Evolutionary conservation across 108 stramenopile genomes (phyloP), one percentile per base, ranked within the genome.

Genomic region (Stephanodiscus triporus): DNA sequence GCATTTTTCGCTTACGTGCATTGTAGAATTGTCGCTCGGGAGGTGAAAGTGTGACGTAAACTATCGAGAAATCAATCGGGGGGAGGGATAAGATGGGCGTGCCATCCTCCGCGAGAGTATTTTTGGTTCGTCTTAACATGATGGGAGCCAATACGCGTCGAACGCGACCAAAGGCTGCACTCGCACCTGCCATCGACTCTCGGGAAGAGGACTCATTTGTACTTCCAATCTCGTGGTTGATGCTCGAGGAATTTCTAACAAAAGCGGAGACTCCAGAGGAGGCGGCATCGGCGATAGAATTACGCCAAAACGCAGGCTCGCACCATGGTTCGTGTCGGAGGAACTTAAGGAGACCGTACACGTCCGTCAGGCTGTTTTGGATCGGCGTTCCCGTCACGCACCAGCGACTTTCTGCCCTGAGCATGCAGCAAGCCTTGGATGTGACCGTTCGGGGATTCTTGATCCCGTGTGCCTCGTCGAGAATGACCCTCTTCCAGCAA

Each of bases 241-340:
- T 38, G 2, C 40, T 53, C n/a, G 62, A 66, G n/a, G 65, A n/a
- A 37, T 56, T 49, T 40, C 30, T 20, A 19, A 27, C 22, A 38
- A 61, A 66, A 54, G 60, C 53, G 14, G 61, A 63, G 24, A 71
- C 34, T 38, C 60, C 70, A 16, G 69, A 36, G 26, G 38, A 42
- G 5, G 66, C 56, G 16, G 84, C 56, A 38, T 68, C 72, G n/a
- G 86, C 78, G 66, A 92, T 83, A 36, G 90, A 82, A 56, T 76
- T 76, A 32, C 84, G 89, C 94, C 94, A 95, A 63, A 95, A 92
- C 6, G 66, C 51, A 14, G 66, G 54, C 17, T 88, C 81, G 60
- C 88, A 91, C 89, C 91, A 95, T 23, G 94, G 94, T 63, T 95
- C 89, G 66, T 92, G 91, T 27, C 80, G 72, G 23, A 95, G 80